Conservation (phyloP, 345 rosid species). For the Brassica nigra region DNA sequence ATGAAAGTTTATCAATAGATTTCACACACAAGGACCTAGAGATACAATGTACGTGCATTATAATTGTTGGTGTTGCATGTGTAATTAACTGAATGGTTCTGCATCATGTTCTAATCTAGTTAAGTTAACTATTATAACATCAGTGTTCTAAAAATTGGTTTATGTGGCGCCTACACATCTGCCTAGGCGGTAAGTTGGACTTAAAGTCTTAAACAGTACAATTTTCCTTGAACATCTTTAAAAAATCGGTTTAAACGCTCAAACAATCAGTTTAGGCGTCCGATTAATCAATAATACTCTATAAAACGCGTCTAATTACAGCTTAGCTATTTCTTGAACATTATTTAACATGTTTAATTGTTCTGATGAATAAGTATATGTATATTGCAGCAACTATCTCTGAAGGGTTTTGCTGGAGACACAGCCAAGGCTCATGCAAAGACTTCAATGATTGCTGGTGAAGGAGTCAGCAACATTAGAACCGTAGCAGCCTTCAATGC, state of each 20-base stretch:
- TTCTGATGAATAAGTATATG: conserved; percentile 27
- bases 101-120: neutral
- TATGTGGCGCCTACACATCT: neutral
- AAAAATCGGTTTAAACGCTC: too few species aligned
- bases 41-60: conserved; percentile 13
- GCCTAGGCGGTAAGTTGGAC: too few species aligned
- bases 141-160: neutral
- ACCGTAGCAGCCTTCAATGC: conserved; percentile 99
- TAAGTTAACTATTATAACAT: neutral
- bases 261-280: neutral
- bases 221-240: neutral
- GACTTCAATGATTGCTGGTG: conserved; percentile 99
- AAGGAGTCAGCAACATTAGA: conserved; percentile 97
- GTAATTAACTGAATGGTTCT: conserved; percentile 19
- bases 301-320: neutral
- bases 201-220: too few species aligned
- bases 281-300: neutral
- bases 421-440: conserved; percentile 99
- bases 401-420: conserved; percentile 99
- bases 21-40: conserved; percentile 6
- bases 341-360: neutral
- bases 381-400: conserved; percentile 81
- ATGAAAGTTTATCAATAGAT: conserved; percentile 18
- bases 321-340: neutral
- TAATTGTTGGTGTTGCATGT: conserved; percentile 1